Base-by-base conservation (phyloP, 192 early-diverging fungal species). In the Geranomyces michiganensis region DNA sequence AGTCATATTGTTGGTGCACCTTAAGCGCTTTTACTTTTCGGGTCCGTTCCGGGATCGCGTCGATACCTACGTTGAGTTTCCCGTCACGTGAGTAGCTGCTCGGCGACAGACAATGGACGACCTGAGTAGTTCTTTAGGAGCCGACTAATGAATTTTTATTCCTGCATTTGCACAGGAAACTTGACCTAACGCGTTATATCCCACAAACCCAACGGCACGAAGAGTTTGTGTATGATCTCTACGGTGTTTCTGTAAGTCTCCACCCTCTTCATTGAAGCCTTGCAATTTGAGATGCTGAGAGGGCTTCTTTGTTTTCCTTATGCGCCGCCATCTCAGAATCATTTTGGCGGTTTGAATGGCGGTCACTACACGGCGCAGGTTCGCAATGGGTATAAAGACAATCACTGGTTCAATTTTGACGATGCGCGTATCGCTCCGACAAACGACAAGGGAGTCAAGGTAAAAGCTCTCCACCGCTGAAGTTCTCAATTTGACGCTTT, bases 41-140 rank as follows among this genome's bases (percentile, higher is more conserved):
- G 96, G 96, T 0, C 95, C 94, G 9, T 98, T 98, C 76, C 87
- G 91, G 47, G 90, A 96, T 75, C 97, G 97, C 72, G 74, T 99
- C 31, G 94, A 95, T 55, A 92, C 91, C 0, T 81, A 87, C 71
- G 94, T 98, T 0, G 79, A 91, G 56, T 94, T 94, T 65, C 95
- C 96, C 2, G 80, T 94, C 30, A 62, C 17, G 78, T 79, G 58
- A 29, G 58, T 29, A 30, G 29, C 15, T 33, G 31, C 26, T 27
- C 10, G 3, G 36, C 36, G 36, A 41, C 36, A 49, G 45, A n/a
- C n/a, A n/a, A n/a, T n/a, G n/a, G n/a, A n/a, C n/a, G n/a, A n/a
- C n/a, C n/a, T n/a, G n/a, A 47, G 12, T 12, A 14, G 13, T 47
- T 14, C n/a, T 47, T 47, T 47, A n/a, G 13, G 12, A 14, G 46